These are phyloP conservation scores for Asterophora parasitica DNA, from an alignment of 768 basidiomycete genomes.

Conservation along the genomic window DNA sequence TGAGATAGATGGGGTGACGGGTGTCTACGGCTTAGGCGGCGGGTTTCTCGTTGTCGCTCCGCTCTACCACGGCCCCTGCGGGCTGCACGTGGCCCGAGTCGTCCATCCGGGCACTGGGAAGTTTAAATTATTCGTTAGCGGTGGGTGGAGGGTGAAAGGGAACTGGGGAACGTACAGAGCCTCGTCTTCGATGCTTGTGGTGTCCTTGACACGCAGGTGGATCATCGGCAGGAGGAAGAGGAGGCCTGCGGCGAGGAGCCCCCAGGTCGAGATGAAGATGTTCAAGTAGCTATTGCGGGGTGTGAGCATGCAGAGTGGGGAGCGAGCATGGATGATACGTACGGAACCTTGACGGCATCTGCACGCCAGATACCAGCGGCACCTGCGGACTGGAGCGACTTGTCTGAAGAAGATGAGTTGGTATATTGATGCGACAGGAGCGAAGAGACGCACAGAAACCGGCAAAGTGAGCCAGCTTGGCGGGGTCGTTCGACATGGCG, in stretches of 20 bases:
- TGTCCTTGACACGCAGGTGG: conserved; percentile 60
- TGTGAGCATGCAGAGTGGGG: not conserved
- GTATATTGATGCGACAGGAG: not conserved
- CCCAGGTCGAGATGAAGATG: conserved; percentile 72
- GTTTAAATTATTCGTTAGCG: not conserved
- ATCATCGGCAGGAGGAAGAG: conserved; percentile 72
- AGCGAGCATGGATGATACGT: conserved; percentile 23
- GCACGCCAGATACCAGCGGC: conserved; percentile 71
- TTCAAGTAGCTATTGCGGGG: conserved; percentile 49
- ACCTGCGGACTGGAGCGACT: conserved; percentile 74
- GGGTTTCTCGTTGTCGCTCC: not conserved
- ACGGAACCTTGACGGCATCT: conserved; percentile 61
- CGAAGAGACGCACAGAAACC: conserved; percentile 65
- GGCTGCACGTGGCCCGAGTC: conserved; percentile 21
- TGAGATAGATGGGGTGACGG: not conserved
- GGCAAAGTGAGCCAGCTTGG: conserved; percentile 72
- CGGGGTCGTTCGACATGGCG: conserved; percentile 81
- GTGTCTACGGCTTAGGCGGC: not conserved
- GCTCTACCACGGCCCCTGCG: not conserved
- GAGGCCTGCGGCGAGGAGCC: conserved; percentile 57
- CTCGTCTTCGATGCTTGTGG: conserved; percentile 48
- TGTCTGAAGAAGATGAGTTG: conserved; percentile 35
- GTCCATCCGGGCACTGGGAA: conserved; percentile 34
- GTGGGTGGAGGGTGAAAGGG: not conserved
- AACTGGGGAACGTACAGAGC: conserved; percentile 36